These are phyloP conservation scores for Monilinia fructicola DNA, from an alignment of 2,329 filamentous ascomycete species.

Conservation along the genomic window DNA sequence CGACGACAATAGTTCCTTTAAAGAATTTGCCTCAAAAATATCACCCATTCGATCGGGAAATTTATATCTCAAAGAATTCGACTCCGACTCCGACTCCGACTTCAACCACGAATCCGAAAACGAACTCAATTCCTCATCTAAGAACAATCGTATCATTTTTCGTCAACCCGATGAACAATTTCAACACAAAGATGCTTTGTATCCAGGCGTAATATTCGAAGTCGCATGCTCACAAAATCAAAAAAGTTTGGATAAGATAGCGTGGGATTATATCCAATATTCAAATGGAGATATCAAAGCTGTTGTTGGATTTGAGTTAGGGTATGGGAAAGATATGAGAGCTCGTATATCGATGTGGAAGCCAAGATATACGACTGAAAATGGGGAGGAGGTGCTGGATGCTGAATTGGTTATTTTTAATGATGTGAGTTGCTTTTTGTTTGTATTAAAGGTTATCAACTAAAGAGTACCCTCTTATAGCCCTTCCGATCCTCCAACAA, in stretches of 20 bases:
- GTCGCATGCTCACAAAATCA: slow-evolving; percentile 27
- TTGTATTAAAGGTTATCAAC: too few relatives aligned
- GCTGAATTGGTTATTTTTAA: background rate
- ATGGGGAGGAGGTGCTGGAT: background rate
- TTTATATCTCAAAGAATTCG: background rate
- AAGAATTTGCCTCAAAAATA: background rate
- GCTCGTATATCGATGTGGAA: slow-evolving; percentile 27
- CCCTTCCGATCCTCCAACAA: too few relatives aligned
- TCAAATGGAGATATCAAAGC: slow-evolving; percentile 26
- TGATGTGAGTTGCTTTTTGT: background rate
- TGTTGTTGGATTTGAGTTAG: slow-evolving; percentile 28
- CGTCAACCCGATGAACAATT: slow-evolving; percentile 26
- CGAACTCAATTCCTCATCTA: too few relatives aligned
- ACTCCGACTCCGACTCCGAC: too few relatives aligned
- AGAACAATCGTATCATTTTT: too few relatives aligned
- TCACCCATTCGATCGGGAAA: background rate
- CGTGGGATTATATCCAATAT: slow-evolving; percentile 28
- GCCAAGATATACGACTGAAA: background rate
- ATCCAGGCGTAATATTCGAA: slow-evolving; percentile 28
- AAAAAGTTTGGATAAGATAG: slow-evolving; percentile 25
- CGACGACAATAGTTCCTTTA: background rate
- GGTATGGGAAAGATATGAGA: slow-evolving; percentile 28
- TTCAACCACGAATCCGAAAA: too few relatives aligned
- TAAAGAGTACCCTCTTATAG: too few relatives aligned
- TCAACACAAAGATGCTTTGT: slow-evolving; percentile 26